Percentiles rank a stretch among this genome's conserved stretches.
Evolutionary conservation across 1,284 basidiomycete genomes (phyloP).

Genomic region (Ceratorhiza oryzae-sativae): DNA sequence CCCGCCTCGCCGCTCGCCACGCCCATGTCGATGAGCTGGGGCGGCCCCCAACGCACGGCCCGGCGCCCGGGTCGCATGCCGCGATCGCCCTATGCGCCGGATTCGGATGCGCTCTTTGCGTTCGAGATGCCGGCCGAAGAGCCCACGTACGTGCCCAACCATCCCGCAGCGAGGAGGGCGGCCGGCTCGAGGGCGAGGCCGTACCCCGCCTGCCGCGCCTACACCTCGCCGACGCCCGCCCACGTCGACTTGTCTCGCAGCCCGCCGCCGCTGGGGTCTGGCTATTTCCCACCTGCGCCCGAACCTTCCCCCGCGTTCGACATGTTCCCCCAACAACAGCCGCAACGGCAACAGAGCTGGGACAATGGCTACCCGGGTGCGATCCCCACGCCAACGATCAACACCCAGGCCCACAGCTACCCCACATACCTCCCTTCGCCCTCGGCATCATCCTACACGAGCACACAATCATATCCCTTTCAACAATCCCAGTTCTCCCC

Average conservation of each 20-base stretch:
- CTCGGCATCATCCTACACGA: not conserved
- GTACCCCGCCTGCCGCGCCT: conserved; percentile 27
- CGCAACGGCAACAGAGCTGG: not conserved
- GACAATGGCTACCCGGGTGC: conserved; percentile 11
- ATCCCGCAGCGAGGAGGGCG: not conserved
- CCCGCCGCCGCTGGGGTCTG: conserved; percentile 1
- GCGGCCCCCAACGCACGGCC: conserved; percentile 13
- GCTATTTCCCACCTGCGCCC: conserved; percentile 16
- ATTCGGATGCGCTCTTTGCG: conserved; percentile 32
- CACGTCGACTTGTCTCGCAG: not conserved
- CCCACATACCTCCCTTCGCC: not conserved
- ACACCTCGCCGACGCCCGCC: conserved; percentile 2
- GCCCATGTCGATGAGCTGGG: conserved; percentile 4
- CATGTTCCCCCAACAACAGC: not conserved
- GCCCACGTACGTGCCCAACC: conserved; percentile 16
- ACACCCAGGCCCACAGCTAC: not conserved
- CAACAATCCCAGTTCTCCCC: conserved; percentile 14
- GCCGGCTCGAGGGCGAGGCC: conserved; percentile 6
- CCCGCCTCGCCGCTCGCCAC: conserved; percentile 19
- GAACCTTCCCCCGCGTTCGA: conserved; percentile 13
- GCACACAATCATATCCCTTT: conserved; percentile 9
- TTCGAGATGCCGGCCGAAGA: conserved; percentile 33
- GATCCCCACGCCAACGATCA: not conserved
- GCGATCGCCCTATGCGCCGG: conserved; percentile 8
- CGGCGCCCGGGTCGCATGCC: conserved; percentile 1